A percentile compares a stretch with the other conserved stretches of the same genome.
phyloP scores from a whole-genome alignment of 208 protist species.

The Naegleria lovaniensis region DNA sequence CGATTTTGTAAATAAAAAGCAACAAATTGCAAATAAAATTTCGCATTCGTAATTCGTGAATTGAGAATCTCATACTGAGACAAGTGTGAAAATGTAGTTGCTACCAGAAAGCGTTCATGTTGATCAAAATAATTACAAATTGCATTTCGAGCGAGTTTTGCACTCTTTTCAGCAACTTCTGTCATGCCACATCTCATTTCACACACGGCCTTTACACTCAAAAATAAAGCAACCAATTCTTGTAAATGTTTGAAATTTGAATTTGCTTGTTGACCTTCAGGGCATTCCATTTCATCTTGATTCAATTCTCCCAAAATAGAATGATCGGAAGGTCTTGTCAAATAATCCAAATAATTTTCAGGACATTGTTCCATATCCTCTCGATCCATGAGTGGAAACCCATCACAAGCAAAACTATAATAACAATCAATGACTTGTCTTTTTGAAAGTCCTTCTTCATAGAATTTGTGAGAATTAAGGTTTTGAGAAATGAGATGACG shows the following conservation, averaged over 20 bases:
- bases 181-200: not conserved
- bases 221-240: not conserved
- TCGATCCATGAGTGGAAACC: not conserved
- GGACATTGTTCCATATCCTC: not conserved
- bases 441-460: not conserved
- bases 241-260: not conserved
- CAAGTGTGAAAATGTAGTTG: not conserved
- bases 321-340: too few relatives aligned
- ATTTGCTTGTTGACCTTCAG: too few relatives aligned
- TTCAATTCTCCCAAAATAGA: too few relatives aligned
- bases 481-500: too few relatives aligned
- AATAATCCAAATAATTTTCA: not conserved
- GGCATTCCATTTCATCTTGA: too few relatives aligned
- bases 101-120: not conserved
- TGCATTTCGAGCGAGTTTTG: not conserved
- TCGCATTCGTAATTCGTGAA: not conserved
- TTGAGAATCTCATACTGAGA: not conserved
- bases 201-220: not conserved
- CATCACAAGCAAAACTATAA: not conserved
- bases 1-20: not conserved
- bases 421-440: not conserved
- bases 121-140: not conserved
- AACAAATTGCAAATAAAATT: not conserved
- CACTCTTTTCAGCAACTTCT: not conserved
- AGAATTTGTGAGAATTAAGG: too few relatives aligned